Evolutionary conservation across 2,329 filamentous ascomycete species (phyloP).

Genomic region (Fusarium tjaetaba): DNA sequence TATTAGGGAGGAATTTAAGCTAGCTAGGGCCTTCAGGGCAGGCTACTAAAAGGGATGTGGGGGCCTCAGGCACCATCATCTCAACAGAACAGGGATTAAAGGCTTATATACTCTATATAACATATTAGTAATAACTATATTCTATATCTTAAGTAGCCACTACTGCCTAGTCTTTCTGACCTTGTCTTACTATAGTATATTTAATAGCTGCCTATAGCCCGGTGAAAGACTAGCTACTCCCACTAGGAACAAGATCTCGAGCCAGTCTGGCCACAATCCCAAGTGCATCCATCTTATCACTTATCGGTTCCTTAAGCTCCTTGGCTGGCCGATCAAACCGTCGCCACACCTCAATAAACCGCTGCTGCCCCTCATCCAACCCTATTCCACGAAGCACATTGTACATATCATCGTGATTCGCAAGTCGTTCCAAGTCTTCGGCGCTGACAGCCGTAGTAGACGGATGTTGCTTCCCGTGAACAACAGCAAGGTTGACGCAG

Average conservation of each 20-base stretch:
- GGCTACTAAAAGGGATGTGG: too few species aligned
- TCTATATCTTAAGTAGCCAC: too few species aligned
- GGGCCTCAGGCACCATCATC: too few species aligned
- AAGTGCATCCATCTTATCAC: background rate
- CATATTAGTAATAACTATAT: too few species aligned
- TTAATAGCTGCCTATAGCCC: background rate
- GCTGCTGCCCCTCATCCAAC: background rate
- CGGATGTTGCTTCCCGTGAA: background rate
- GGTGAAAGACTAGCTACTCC: background rate
- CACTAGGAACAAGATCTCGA: background rate
- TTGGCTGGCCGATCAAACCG: background rate
- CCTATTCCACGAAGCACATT: background rate
- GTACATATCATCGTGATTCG: background rate
- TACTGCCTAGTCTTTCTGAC: background rate
- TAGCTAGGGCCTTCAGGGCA: too few species aligned
- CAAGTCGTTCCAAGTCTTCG: background rate
- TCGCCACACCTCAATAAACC: background rate
- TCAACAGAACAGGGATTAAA: too few species aligned
- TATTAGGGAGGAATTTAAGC: too few species aligned
- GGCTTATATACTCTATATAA: too few species aligned
- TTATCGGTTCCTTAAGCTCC: background rate
- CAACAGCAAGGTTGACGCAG: background rate
- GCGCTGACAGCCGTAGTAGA: background rate
- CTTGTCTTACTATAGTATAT: too few species aligned
- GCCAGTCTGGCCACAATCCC: background rate